These are phyloP conservation scores for Boletellus sp. DNA, from an alignment of 768 basidiomycete genomes.

Conservation along the genomic window DNA sequence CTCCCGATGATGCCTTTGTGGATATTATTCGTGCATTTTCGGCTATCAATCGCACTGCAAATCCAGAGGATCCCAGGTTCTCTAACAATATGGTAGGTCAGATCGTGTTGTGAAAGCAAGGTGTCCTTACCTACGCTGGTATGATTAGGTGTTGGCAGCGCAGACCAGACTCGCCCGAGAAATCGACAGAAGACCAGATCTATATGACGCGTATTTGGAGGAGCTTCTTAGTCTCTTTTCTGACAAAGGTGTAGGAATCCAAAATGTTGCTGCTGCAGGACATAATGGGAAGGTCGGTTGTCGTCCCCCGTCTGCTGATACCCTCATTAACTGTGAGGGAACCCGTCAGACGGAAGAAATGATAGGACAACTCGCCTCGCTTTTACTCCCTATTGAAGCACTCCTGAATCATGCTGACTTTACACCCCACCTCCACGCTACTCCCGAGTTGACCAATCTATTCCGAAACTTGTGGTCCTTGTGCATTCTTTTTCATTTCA, in stretches of 20 bases:
- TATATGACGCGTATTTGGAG: constrained; percentile 75
- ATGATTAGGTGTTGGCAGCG: constrained; percentile 72
- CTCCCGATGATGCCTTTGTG: constrained; percentile 69
- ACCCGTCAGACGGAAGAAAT: constrained; percentile 65
- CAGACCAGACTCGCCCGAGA: constrained; percentile 88
- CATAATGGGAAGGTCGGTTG: constrained; percentile 59
- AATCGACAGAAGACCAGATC: constrained; percentile 65
- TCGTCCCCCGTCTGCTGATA: constrained; percentile 4
- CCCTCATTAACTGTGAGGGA: constrained; percentile 3
- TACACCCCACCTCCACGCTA: constrained; percentile 51
- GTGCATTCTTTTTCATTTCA: constrained; percentile 82
- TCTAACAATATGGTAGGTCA: constrained; percentile 81
- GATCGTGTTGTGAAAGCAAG: neutral
- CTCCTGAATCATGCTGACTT: constrained; percentile 72
- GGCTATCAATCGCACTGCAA: constrained; percentile 77
- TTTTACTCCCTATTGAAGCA: constrained; percentile 88
- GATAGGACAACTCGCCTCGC: constrained; percentile 81
- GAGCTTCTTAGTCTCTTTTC: constrained; percentile 84
- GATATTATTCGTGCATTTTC: constrained; percentile 88
- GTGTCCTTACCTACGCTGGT: neutral
- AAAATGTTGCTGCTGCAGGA: constrained; percentile 69
- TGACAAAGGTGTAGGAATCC: constrained; percentile 89
- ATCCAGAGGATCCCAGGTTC: constrained; percentile 82
- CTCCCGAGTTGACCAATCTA: constrained; percentile 60
- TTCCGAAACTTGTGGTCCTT: constrained; percentile 97